These are phyloP conservation scores for Macrolepiota dolichaula DNA, from an alignment of 768 basidiomycete genomes.

Conservation along the genomic window DNA sequence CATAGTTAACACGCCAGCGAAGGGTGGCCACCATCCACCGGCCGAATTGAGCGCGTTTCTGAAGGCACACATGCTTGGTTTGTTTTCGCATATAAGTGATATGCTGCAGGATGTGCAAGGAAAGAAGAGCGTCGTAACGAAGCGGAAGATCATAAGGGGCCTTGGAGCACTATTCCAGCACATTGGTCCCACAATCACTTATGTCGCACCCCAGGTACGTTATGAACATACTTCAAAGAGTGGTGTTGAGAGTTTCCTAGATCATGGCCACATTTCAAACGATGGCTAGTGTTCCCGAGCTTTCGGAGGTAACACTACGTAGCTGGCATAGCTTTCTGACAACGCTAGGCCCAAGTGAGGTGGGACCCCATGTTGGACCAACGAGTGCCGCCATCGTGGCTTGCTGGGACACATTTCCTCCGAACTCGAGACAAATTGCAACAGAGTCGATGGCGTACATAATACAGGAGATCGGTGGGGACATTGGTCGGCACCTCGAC, in stretches of 20 bases:
- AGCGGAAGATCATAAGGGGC: constrained; percentile 76
- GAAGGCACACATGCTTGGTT: constrained; percentile 74
- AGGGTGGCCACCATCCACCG: constrained; percentile 23
- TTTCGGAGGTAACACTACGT: constrained; percentile 74
- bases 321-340: constrained; percentile 80
- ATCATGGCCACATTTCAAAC: constrained; percentile 96
- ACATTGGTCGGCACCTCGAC: constrained; percentile 55
- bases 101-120: constrained; percentile 82
- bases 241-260: constrained; percentile 35
- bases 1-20: constrained; percentile 32
- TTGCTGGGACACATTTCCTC: constrained; percentile 67
- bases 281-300: constrained; percentile 68
- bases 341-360: constrained; percentile 61
- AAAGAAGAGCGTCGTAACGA: constrained; percentile 64
- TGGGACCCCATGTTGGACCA: constrained; percentile 81
- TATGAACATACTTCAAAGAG: not conserved
- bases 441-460: constrained; percentile 64
- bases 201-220: constrained; percentile 84
- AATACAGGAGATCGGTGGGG: constrained; percentile 56
- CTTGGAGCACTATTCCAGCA: constrained; percentile 68
- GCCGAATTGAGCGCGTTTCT: constrained; percentile 57
- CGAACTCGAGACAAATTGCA: constrained; percentile 49
- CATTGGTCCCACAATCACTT: constrained; percentile 68
- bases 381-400: constrained; percentile 84
- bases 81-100: constrained; percentile 83